Conservation (phyloP, 345 rosid species). For the Hibiscus tridactylites region DNA sequence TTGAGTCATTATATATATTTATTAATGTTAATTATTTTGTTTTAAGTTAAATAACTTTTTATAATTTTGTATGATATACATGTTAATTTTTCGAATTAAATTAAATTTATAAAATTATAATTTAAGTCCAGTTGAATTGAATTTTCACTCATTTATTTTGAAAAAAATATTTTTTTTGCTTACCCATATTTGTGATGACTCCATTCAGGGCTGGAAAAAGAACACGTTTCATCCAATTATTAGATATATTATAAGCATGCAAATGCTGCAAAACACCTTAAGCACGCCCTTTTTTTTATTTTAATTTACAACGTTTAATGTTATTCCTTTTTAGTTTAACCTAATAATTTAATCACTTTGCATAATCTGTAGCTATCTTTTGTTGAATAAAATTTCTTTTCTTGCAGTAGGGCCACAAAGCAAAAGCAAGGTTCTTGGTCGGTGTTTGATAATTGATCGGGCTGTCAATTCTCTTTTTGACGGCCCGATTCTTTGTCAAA, state of each 20-base stretch:
- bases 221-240: not conserved
- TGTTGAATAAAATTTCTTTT: not conserved
- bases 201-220: too few species aligned
- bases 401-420: not conserved
- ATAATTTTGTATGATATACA: too few species aligned
- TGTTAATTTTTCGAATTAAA: too few species aligned
- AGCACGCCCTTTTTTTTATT: not conserved
- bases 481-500: slow-evolving; percentile 11
- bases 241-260: not conserved
- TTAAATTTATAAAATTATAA: too few species aligned
- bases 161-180: too few species aligned
- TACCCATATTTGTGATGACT: too few species aligned
- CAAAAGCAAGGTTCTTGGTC: slow-evolving; percentile 8
- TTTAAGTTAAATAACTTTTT: too few species aligned
- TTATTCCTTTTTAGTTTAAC: not conserved
- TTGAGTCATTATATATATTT: too few species aligned
- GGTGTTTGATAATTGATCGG: slow-evolving; percentile 2
- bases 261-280: not conserved
- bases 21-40: too few species aligned
- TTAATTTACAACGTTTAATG: not conserved
- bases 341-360: not conserved
- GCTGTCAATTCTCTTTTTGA: slow-evolving; percentile 14
- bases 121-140: too few species aligned
- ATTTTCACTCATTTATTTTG: too few species aligned
- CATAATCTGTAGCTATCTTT: not conserved